These are phyloP conservation scores for Cyclotella baltica DNA, from an alignment of 108 stramenopile genomes.

Conservation along the genomic window DNA sequence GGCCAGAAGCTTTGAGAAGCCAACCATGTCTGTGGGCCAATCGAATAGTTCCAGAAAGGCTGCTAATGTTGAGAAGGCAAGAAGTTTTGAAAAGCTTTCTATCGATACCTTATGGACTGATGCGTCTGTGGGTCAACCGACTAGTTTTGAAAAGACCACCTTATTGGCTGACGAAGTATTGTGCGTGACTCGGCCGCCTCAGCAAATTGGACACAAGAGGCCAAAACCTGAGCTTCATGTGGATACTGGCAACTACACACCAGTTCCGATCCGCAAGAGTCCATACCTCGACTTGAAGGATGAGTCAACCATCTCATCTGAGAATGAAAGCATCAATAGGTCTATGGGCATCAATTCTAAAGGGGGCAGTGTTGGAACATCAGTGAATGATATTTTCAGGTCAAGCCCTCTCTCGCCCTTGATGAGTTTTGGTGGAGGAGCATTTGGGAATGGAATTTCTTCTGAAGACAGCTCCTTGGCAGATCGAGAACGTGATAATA, in stretches of 20 bases:
- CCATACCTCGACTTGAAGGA: slow-evolving; percentile 7
- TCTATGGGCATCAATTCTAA: background rate
- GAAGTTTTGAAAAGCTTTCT: background rate
- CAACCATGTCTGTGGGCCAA: no score
- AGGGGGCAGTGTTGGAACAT: background rate
- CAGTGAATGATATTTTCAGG: slow-evolving; percentile 2
- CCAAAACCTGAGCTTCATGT: slow-evolving; percentile 20
- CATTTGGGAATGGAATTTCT: background rate
- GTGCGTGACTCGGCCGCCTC: background rate
- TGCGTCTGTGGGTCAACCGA: no score
- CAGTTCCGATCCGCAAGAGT: background rate
- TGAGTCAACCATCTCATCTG: slow-evolving; percentile 5
- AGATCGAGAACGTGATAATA: slow-evolving; percentile 20
- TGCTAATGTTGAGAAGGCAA: no score
- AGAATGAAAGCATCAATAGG: background rate
- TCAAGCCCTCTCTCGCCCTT: background rate
- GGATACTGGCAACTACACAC: slow-evolving; percentile 19
- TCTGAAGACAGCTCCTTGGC: slow-evolving; percentile 33
- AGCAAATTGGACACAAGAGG: background rate
- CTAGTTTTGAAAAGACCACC: no score
- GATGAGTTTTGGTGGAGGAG: slow-evolving; percentile 20
- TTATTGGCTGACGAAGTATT: background rate
- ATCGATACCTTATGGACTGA: background rate
- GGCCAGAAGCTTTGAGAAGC: no score
- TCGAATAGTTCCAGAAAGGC: no score